Evolutionary conservation across 2,329 filamentous ascomycete genomes (phyloP).

Genomic region (Calonectria fujianensis): DNA sequence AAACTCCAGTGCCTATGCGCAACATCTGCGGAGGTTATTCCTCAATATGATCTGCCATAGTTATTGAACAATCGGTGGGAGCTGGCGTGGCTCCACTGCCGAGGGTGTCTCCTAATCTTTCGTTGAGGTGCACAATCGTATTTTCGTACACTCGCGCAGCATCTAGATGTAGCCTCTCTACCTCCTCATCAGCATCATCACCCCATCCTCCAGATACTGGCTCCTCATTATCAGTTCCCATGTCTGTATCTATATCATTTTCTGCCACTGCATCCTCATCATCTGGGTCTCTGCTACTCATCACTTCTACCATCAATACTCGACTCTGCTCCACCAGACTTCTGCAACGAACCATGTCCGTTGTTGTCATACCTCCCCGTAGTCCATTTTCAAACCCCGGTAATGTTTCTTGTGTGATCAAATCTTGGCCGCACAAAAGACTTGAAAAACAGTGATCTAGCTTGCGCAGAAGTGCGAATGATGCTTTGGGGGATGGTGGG

Average conservation of each 20-base stretch:
- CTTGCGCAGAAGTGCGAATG: conserved; percentile 84
- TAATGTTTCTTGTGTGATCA: conserved; percentile 78
- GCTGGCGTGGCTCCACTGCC: conserved; percentile 20
- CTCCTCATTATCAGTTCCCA: conserved; percentile 56
- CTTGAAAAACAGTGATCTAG: conserved; percentile 90
- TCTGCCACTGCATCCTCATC: conserved; percentile 57
- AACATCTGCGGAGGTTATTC: neutral
- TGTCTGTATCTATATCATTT: conserved; percentile 59
- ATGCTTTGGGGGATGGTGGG: conserved; percentile 74
- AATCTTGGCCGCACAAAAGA: conserved; percentile 80
- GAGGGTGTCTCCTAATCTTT: conserved; percentile 69
- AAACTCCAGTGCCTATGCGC: neutral
- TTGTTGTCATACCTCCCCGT: conserved; percentile 80
- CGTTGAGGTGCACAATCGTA: conserved; percentile 84
- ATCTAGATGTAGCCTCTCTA: conserved; percentile 78
- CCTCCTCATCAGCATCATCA: conserved; percentile 64
- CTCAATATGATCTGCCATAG: conserved; percentile 25
- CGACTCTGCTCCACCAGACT: conserved; percentile 87
- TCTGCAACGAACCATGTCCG: conserved; percentile 91
- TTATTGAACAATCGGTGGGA: conserved; percentile 20
- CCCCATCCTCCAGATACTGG: conserved; percentile 55
- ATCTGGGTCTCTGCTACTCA: conserved; percentile 71
- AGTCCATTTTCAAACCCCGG: conserved; percentile 81
- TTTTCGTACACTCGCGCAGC: conserved; percentile 86
- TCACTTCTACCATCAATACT: conserved; percentile 80